Evolutionary conservation across 129 eudicot genomes (phyloP).

Genomic region (Calendula officinalis): DNA sequence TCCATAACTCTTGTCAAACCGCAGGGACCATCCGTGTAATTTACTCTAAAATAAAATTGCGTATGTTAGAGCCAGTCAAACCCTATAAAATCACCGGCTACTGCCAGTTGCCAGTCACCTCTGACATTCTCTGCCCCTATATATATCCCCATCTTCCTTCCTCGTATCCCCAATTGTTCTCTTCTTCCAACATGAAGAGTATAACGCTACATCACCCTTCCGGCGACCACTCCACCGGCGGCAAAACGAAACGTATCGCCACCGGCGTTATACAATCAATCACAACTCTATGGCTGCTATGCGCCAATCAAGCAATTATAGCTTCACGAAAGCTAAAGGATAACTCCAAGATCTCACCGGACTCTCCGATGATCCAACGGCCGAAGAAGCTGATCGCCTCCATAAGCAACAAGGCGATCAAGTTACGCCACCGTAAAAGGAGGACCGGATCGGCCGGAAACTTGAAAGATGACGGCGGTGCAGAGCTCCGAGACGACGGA

Average conservation of each 20-base stretch:
- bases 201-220: constrained; percentile 16
- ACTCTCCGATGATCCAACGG: constrained; percentile 32
- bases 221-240: constrained; percentile 16
- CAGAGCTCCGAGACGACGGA: constrained; percentile 42
- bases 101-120: constrained; percentile 37
- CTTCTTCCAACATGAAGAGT: constrained; percentile 11
- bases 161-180: not conserved
- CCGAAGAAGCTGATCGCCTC: constrained; percentile 40
- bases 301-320: constrained; percentile 37
- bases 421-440: constrained; percentile 28
- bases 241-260: constrained; percentile 27
- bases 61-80: constrained; percentile 23
- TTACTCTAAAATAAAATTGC: not conserved
- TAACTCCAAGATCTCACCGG: constrained; percentile 26
- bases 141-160: constrained; percentile 14
- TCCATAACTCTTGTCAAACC: no score
- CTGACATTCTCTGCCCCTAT: constrained; percentile 16
- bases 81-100: constrained; percentile 32
- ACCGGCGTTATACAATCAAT: constrained; percentile 31
- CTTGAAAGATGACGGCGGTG: constrained; percentile 15
- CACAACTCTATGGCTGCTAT: constrained; percentile 26
- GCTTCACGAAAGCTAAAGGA: constrained; percentile 43
- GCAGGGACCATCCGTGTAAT: no score
- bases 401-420: constrained; percentile 47
- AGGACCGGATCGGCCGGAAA: constrained; percentile 15